Percentiles rank a stretch among this genome's conserved stretches.
These are phyloP conservation scores for Jacaranda copaia DNA, from an alignment of 257 asterid species.

Conservation along the genomic window DNA sequence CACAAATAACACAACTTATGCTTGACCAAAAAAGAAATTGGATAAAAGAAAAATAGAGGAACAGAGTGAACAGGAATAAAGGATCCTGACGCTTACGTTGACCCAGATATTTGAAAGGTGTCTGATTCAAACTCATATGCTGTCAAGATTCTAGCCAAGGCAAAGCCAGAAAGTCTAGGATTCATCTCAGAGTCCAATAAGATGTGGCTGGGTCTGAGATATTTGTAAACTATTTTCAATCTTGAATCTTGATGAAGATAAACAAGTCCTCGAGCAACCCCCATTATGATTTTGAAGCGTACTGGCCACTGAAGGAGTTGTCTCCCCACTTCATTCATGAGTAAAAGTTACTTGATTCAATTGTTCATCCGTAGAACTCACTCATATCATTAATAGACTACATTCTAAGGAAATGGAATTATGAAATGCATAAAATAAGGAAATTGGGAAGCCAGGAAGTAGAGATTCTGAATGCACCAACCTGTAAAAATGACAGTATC, in stretches of 20 bases:
- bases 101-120: neutral
- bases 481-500: neutral
- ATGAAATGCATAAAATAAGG: neutral
- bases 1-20: neutral
- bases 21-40: neutral
- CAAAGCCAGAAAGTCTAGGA: constrained; percentile 35
- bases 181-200: constrained; percentile 38
- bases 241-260: constrained; percentile 40
- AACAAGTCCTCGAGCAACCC: constrained; percentile 32
- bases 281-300: constrained; percentile 27
- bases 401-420: too few relatives aligned
- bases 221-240: constrained; percentile 25
- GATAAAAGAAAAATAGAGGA: too few relatives aligned
- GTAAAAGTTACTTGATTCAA: neutral
- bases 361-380: too few relatives aligned
- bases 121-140: neutral
- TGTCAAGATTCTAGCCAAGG: neutral
- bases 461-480: neutral
- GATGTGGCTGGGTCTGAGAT: constrained; percentile 3
- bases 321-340: too few relatives aligned
- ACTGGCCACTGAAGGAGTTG: constrained; percentile 6
- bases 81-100: neutral
- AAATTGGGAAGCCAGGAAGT: too few relatives aligned
- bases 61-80: neutral
- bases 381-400: too few relatives aligned